Evolutionary conservation across 495 filamentous ascomycete species (phyloP).

Genomic region (Schizothecium vesticola): DNA sequence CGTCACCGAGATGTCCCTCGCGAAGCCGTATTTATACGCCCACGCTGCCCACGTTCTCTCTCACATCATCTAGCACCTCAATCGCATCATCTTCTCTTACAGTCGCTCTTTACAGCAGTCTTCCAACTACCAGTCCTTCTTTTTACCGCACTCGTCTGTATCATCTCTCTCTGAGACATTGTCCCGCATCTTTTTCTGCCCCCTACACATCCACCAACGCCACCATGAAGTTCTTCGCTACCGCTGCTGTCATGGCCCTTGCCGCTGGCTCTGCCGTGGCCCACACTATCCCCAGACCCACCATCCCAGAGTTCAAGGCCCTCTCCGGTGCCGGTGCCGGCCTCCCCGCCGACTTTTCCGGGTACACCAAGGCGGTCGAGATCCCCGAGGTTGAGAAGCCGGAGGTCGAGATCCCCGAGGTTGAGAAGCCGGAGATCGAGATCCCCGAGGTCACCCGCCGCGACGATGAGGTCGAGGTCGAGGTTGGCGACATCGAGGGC

Average conservation of each 20-base stretch:
- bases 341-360: neutral
- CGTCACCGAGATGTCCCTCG: neutral
- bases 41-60: neutral
- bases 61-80: neutral
- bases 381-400: neutral
- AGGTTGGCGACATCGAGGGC: neutral
- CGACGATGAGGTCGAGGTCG: neutral
- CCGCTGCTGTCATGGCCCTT: slow-evolving; percentile 6
- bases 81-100: neutral
- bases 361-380: neutral
- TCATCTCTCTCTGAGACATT: neutral
- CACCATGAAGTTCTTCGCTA: neutral
- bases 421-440: no score
- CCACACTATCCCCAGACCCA: slow-evolving; percentile 12
- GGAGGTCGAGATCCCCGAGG: neutral
- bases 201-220: neutral
- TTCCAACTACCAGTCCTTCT: neutral
- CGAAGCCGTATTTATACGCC: neutral
- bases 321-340: neutral
- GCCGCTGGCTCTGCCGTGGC: slow-evolving; percentile 19
- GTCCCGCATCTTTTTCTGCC: neutral
- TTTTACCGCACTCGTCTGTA: neutral
- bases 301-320: neutral
- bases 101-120: neutral
- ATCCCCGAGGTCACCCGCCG: neutral